These are phyloP conservation scores for Chalaropsis thielavioides DNA, from an alignment of 2,329 filamentous ascomycete species.

Conservation along the genomic window DNA sequence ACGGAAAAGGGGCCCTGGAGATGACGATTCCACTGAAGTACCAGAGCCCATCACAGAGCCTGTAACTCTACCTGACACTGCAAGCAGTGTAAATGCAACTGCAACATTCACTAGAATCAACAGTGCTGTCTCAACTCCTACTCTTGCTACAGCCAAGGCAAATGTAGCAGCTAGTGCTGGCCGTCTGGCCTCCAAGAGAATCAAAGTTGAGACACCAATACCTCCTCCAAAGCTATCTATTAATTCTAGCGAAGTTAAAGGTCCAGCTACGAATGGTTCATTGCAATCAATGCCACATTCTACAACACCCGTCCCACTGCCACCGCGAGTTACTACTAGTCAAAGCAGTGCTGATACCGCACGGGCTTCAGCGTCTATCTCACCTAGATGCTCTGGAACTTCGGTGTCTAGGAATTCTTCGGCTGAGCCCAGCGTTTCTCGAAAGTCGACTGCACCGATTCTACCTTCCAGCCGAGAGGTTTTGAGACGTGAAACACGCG, in stretches of 20 bases:
- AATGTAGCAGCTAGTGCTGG: slow-evolving; percentile 18
- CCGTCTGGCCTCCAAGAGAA: slow-evolving; percentile 29
- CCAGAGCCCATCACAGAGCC: slow-evolving; percentile 3
- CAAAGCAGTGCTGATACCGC: background rate
- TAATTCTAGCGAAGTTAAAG: slow-evolving; percentile 20
- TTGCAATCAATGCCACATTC: slow-evolving; percentile 18
- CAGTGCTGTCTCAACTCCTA: background rate
- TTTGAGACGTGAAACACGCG: slow-evolving; percentile 33
- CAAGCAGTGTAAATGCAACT: background rate
- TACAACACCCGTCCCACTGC: slow-evolving; percentile 30
- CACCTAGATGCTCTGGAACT: background rate
- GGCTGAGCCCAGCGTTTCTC: background rate
- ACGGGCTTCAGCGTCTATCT: background rate
- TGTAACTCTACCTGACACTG: slow-evolving; percentile 11
- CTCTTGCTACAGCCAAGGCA: slow-evolving; percentile 24
- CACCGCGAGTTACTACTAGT: slow-evolving; percentile 2
- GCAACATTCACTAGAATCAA: background rate
- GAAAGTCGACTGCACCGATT: slow-evolving; percentile 25
- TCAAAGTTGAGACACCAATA: slow-evolving; percentile 44
- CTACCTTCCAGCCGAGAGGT: slow-evolving; percentile 25
- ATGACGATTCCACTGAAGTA: slow-evolving; percentile 13
- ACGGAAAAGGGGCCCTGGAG: slow-evolving; percentile 5
- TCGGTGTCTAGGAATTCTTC: background rate
- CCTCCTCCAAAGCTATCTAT: slow-evolving; percentile 30
- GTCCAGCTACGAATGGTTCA: slow-evolving; percentile 16